Conservation (phyloP, 2,329 filamentous ascomycete genomes). For the Phialophora verrucosa region DNA sequence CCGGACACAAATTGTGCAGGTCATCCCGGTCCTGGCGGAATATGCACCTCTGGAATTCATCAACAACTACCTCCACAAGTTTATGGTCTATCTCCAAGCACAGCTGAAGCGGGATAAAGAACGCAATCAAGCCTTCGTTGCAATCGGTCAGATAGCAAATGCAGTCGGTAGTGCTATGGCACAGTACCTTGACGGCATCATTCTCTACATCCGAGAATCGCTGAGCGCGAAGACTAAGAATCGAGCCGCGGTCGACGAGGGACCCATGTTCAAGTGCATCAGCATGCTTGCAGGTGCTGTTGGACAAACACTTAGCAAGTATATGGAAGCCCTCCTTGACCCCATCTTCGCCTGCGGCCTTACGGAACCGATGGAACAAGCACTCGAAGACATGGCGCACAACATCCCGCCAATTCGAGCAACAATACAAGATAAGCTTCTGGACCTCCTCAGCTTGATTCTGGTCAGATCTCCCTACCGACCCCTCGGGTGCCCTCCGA, state of each 20-base stretch:
- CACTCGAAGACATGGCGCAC: conserved; percentile 96
- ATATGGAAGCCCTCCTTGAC: conserved; percentile 93
- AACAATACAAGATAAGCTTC: conserved; percentile 88
- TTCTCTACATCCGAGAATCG: conserved; percentile 90
- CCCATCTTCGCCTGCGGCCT: conserved; percentile 97
- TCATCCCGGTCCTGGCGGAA: conserved; percentile 90
- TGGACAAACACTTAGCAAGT: conserved; percentile 95
- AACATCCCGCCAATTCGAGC: conserved; percentile 95
- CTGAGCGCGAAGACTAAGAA: conserved; percentile 50
- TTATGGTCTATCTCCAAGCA: conserved; percentile 93
- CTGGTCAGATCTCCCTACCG: conserved; percentile 91
- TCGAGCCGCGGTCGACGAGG: conserved; percentile 63
- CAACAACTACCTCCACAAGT: conserved; percentile 84
- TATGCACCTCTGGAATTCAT: conserved; percentile 93
- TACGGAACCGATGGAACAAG: conserved; percentile 91
- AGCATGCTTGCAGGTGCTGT: conserved; percentile 95
- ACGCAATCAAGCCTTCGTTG: conserved; percentile 89
- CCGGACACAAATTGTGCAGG: conserved; percentile 83
- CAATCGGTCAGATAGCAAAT: conserved; percentile 94
- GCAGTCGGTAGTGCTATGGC: conserved; percentile 94
- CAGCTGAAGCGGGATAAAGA: conserved; percentile 96
- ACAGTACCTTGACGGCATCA: conserved; percentile 90
- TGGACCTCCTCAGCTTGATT: conserved; percentile 94
- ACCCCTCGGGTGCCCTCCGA: conserved; percentile 87
- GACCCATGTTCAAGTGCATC: conserved; percentile 94